Base-by-base conservation (phyloP, 208 protist species). In the Leishmania lainsoni region DNA sequence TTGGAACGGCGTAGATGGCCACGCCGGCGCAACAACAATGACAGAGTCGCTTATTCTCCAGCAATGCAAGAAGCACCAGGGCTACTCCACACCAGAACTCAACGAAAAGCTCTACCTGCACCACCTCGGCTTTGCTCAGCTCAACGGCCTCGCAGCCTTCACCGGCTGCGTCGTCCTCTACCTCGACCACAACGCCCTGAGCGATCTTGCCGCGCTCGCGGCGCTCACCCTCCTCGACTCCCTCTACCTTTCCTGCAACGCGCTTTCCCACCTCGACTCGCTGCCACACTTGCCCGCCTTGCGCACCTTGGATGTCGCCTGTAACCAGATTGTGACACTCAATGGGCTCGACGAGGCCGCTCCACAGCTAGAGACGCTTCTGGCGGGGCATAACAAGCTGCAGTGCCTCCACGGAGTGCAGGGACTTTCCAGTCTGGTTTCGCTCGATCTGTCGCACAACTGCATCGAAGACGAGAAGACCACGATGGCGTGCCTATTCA, bases 41-140 rank as follows among this genome's bases (percentile, higher is more conserved):
- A 95, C 93, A 10, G 86, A 93, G 66, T 79, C 87, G 65, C 54
- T 88, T 59, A 83, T 98, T 66, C 59, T 86, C 3, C 81, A 75
- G 54, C 84, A 93, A 79, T 98, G 95, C 82, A 92, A 89, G 77
- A 85, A 78, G 52, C 87, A 95, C 71, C 68, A 89, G 26, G 93
- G 93, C 26, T 98, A 94, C 83, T 83, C 73, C 54, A 99, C 96
- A 56, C 95, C 97, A 2, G 90, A 98, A 75, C 87, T 99, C 54
- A 99, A 99, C 80, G 93, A 98, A 71, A 97, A 91, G 73, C 81
- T 99, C 0, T 99, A 98, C 78, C 89, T 99, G 59, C 94, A 99
- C 81, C 97, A 97, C 86, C 66, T 93, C 42, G 89, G 95, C 56
- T 96, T 99, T 75, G 59, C 75, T 4, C 83, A 70, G 8, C 93